phyloP scores from a whole-genome alignment of 352 stramenopile genomes.

The Plasmopara viticola region DNA sequence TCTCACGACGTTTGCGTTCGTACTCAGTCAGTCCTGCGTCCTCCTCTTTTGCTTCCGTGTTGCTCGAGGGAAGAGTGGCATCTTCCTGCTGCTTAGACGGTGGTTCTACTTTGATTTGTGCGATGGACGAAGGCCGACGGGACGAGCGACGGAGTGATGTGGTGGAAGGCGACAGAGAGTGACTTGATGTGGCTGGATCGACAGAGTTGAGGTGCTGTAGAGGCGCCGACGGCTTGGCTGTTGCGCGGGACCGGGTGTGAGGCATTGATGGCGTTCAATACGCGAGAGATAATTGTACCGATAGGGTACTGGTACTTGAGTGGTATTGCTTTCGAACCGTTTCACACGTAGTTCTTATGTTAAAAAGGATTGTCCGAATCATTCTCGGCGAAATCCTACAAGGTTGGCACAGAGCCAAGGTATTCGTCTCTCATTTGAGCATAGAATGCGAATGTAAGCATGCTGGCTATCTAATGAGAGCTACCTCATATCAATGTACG shows the following conservation, averaged over 20 bases:
- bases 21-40: slow-evolving; percentile 49
- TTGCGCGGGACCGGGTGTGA: slow-evolving; percentile 25
- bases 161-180: slow-evolving; percentile 13
- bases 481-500: no score
- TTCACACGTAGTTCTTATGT: no score
- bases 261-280: slow-evolving; percentile 9
- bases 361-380: no score
- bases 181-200: slow-evolving; percentile 1
- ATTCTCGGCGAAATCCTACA: no score
- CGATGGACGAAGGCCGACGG: background rate
- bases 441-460: no score
- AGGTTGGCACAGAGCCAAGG: no score
- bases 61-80: slow-evolving; percentile 3
- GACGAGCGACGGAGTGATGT: slow-evolving; percentile 19
- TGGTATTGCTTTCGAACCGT: no score
- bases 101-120: slow-evolving; percentile 6
- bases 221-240: slow-evolving; percentile 5
- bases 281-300: no score
- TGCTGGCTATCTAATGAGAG: no score
- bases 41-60: slow-evolving; percentile 8
- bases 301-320: no score
- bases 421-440: no score
- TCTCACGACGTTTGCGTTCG: slow-evolving; percentile 73
- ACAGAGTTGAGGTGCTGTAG: slow-evolving; percentile 20
- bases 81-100: slow-evolving; percentile 5